A percentile compares a stretch with the other conserved stretches of the same genome.
Evolutionary conservation across 768 basidiomycete genomes (phyloP).

Genomic region (Rubroboletus pulcherrimus): DNA sequence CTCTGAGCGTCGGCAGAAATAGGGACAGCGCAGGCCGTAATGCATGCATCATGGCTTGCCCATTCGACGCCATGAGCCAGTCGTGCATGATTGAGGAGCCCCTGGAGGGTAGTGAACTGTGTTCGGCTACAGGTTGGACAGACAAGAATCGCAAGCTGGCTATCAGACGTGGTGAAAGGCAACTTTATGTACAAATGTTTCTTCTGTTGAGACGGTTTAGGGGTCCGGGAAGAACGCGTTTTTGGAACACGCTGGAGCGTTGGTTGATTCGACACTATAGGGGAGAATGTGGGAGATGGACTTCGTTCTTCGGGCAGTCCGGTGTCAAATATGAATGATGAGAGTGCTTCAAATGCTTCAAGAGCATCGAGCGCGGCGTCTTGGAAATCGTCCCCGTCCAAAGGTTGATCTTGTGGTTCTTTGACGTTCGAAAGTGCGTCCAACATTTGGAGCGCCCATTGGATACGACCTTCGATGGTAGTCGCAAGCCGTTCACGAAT

Average conservation of each 20-base stretch:
- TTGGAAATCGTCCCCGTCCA: constrained; percentile 33
- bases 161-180: constrained; percentile 25
- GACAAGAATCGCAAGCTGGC: constrained; percentile 32
- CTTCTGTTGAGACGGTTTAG: constrained; percentile 27
- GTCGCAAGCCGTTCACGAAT: constrained; percentile 39
- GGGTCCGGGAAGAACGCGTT: constrained; percentile 28
- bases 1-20: constrained; percentile 31
- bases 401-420: constrained; percentile 11
- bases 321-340: constrained; percentile 34
- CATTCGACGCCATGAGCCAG: constrained; percentile 46
- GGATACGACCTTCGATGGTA: constrained; percentile 43
- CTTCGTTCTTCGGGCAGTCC: constrained; percentile 20
- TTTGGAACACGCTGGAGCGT: constrained; percentile 18
- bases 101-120: constrained; percentile 50
- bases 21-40: constrained; percentile 41
- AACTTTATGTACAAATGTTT: constrained; percentile 42
- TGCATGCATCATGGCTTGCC: constrained; percentile 50
- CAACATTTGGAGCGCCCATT: constrained; percentile 43
- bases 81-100: constrained; percentile 50
- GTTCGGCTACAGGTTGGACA: constrained; percentile 44
- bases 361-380: constrained; percentile 42
- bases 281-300: constrained; percentile 22
- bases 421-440: constrained; percentile 28
- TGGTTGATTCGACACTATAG: constrained; percentile 12
- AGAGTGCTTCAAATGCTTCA: constrained; percentile 38